A percentile compares a stretch with the other conserved stretches of the same genome.
These are phyloP conservation scores for Hypericum androsaemum DNA, from an alignment of 345 rosid genomes.

Conservation along the genomic window DNA sequence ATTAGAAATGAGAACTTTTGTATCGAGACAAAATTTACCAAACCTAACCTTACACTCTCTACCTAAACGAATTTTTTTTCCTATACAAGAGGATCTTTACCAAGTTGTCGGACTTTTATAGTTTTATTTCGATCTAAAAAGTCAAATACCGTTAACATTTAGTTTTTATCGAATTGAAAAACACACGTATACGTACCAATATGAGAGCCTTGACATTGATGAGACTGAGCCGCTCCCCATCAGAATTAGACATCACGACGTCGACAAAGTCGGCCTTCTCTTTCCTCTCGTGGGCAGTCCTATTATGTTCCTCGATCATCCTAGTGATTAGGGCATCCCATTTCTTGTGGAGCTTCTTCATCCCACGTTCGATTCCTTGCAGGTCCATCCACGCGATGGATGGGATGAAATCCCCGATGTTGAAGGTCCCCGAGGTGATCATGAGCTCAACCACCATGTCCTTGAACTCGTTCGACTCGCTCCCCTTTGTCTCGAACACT, in stretches of 20 bases:
- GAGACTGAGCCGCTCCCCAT: constrained; percentile 23
- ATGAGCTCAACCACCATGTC: constrained; percentile 59
- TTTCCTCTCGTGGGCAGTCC: constrained; percentile 21
- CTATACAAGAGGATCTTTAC: too few species aligned
- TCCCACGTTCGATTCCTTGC: constrained; percentile 45
- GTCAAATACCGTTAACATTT: too few species aligned
- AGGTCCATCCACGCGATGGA: constrained; percentile 55
- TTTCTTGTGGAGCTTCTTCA: constrained; percentile 40
- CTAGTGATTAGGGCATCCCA: constrained; percentile 35
- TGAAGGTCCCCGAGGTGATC: constrained; percentile 40
- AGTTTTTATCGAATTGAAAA: too few species aligned
- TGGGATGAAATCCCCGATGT: constrained; percentile 51
- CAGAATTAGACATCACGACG: constrained; percentile 25
- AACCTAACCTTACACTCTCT: too few species aligned
- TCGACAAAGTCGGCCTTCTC: constrained; percentile 53
- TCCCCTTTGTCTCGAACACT: constrained; percentile 34
- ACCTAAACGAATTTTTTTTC: too few species aligned
- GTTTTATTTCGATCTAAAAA: too few species aligned
- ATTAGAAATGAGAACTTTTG: too few species aligned
- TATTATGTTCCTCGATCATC: constrained; percentile 41
- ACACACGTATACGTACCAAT: constrained; percentile 32
- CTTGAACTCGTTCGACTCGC: constrained; percentile 39
- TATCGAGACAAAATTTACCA: too few species aligned
- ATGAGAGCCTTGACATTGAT: constrained; percentile 50
- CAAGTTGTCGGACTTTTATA: too few species aligned